Evolutionary conservation across 148 eudicot genomes (phyloP).

Genomic region (Persicaria maculosa): DNA sequence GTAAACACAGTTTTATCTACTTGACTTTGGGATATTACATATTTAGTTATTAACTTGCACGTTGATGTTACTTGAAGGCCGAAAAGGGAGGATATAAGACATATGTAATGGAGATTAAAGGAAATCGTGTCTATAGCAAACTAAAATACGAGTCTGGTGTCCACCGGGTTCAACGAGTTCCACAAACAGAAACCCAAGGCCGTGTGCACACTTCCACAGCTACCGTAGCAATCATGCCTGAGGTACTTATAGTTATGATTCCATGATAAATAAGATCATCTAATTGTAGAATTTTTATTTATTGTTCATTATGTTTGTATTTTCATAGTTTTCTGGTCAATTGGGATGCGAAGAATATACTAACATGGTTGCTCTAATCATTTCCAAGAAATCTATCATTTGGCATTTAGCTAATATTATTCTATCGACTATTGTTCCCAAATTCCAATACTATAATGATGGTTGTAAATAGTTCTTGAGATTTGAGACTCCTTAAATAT

Average conservation of each 20-base stretch:
- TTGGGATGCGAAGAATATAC: background rate
- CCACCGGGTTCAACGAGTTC: constrained; percentile 98
- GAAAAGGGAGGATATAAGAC: constrained; percentile 90
- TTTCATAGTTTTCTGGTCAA: background rate
- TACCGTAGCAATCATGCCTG: constrained; percentile 98
- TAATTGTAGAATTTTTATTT: background rate
- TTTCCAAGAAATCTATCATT: constrained; percentile 1
- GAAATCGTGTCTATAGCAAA: constrained; percentile 88
- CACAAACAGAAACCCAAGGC: constrained; percentile 95
- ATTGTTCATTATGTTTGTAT: background rate
- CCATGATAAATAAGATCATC: background rate
- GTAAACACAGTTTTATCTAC: constrained; percentile 26
- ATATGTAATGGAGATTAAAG: constrained; percentile 94
- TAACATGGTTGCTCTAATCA: background rate
- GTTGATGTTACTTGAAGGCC: constrained; percentile 34
- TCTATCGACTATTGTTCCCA: background rate
- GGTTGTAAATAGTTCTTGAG: background rate
- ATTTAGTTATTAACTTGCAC: background rate
- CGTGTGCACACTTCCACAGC: constrained; percentile 99
- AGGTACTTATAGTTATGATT: constrained; percentile 36
- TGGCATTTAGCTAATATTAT: background rate
- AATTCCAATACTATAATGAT: background rate
- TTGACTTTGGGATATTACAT: background rate
- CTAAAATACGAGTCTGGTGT: constrained; percentile 93
- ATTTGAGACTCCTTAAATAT: background rate